Evolutionary conservation across 345 rosid species (phyloP).

Genomic region (Linum lewisii): DNA sequence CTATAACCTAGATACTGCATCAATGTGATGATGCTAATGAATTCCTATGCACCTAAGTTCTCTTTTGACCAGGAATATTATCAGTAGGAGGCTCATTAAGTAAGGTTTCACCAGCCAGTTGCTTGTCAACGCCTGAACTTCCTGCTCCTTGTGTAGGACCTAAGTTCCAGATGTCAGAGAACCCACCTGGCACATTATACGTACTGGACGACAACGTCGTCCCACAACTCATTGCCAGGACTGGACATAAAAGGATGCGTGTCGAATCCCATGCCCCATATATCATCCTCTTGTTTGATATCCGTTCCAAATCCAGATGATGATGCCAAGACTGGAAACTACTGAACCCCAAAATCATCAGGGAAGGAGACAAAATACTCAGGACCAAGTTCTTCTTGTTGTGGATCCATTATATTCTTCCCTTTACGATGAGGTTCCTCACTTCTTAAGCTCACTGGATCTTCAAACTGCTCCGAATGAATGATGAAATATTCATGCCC

Average conservation of each 20-base stretch:
- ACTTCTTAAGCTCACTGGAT: conserved; percentile 2
- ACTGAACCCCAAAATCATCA: conserved; percentile 24
- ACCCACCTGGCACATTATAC: conserved; percentile 37
- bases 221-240: conserved; percentile 46
- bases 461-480: conserved; percentile 15
- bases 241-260: conserved; percentile 32
- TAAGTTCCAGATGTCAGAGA: conserved; percentile 69
- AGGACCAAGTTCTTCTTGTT: conserved; percentile 31
- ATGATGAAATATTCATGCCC: conserved; percentile 5
- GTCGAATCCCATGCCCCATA: conserved; percentile 59
- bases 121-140: conserved; percentile 31
- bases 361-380: conserved; percentile 49
- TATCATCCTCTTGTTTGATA: conserved; percentile 38
- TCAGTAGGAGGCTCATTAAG: conserved; percentile 16
- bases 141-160: conserved; percentile 36
- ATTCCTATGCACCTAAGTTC: conserved; percentile 23
- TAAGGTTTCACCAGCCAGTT: conserved; percentile 35
- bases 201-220: conserved; percentile 28
- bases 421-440: conserved; percentile 22
- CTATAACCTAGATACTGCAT: conserved; percentile 15
- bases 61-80: neutral
- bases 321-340: conserved; percentile 16
- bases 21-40: conserved; percentile 11
- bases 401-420: conserved; percentile 30
- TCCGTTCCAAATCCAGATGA: conserved; percentile 28